Conservation (phyloP, 2,329 filamentous ascomycete genomes). For the Colletotrichum endophyticum region DNA sequence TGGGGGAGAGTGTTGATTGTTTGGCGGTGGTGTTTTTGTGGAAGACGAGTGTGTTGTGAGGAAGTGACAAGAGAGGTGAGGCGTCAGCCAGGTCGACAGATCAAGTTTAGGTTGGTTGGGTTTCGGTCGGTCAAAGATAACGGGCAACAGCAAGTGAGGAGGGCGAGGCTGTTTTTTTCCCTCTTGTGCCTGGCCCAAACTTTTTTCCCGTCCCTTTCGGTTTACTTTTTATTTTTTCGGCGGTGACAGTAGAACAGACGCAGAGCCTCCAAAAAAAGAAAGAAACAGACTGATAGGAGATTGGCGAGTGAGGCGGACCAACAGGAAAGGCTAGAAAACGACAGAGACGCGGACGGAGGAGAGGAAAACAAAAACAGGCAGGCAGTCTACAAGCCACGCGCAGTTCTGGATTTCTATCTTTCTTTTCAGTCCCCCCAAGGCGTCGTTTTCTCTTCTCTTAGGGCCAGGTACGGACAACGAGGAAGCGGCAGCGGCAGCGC, state of each 20-base stretch:
- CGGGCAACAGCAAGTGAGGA: background rate
- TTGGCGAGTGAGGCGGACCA: background rate
- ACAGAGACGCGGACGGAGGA: background rate
- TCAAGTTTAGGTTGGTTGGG: background rate
- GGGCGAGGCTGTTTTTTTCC: background rate
- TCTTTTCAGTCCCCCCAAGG: background rate
- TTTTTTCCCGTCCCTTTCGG: background rate
- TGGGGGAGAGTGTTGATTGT: background rate
- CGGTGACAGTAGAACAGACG: conserved; percentile 13
- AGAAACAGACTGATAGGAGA: background rate
- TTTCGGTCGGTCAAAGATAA: conserved; percentile 11
- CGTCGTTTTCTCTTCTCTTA: background rate
- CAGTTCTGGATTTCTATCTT: background rate
- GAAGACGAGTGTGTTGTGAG: background rate
- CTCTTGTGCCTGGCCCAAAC: background rate
- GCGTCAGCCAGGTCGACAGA: conserved; percentile 12
- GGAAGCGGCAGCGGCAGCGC: background rate
- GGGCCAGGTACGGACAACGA: background rate
- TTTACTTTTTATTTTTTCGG: background rate
- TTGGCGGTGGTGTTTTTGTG: background rate
- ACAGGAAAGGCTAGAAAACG: background rate
- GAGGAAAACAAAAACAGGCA: background rate
- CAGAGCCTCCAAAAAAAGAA: conserved; percentile 9
- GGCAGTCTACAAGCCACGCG: conserved; percentile 7
- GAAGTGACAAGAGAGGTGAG: conserved; percentile 1